Percentiles rank a stretch among this genome's conserved stretches.
phyloP scores from a whole-genome alignment of 228 moss, liverwort and hornwort genomes.

The Sphagnum fallax region DNA sequence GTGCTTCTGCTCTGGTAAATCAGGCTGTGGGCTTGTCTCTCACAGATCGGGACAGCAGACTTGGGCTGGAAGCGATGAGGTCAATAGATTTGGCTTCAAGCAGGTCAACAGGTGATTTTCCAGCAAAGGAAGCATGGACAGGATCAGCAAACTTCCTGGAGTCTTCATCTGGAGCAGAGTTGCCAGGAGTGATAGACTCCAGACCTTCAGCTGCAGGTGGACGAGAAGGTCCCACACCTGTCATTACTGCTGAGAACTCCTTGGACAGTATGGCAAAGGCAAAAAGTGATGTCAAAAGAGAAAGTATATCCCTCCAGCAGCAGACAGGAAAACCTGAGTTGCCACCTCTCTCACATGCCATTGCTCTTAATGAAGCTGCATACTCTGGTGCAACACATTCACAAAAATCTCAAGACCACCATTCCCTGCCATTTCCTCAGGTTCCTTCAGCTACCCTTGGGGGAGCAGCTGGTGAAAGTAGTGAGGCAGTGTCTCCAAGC shows the following conservation, averaged over 20 bases:
- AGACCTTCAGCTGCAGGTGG: too few relatives aligned
- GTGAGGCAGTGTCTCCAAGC: constrained; percentile 20
- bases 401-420: constrained; percentile 39
- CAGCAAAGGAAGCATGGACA: constrained; percentile 10
- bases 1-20: constrained; percentile 7
- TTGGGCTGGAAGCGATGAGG: constrained; percentile 43
- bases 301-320: constrained; percentile 29
- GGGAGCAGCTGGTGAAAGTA: constrained; percentile 29
- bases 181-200: constrained; percentile 18
- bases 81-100: constrained; percentile 40
- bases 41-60: constrained; percentile 48
- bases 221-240: too few relatives aligned
- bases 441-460: constrained; percentile 30
- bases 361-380: constrained; percentile 33
- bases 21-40: constrained; percentile 19
- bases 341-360: constrained; percentile 44
- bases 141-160: constrained; percentile 25
- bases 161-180: constrained; percentile 27
- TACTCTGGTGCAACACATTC: constrained; percentile 31
- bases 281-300: constrained; percentile 28
- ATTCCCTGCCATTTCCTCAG: constrained; percentile 40
- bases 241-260: constrained; percentile 2
- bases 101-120: constrained; percentile 23
- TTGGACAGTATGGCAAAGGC: constrained; percentile 29
- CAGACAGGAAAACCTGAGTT: constrained; percentile 35